These are phyloP conservation scores for Xylaria nigripes DNA, from an alignment of 495 filamentous ascomycete species.

Conservation along the genomic window DNA sequence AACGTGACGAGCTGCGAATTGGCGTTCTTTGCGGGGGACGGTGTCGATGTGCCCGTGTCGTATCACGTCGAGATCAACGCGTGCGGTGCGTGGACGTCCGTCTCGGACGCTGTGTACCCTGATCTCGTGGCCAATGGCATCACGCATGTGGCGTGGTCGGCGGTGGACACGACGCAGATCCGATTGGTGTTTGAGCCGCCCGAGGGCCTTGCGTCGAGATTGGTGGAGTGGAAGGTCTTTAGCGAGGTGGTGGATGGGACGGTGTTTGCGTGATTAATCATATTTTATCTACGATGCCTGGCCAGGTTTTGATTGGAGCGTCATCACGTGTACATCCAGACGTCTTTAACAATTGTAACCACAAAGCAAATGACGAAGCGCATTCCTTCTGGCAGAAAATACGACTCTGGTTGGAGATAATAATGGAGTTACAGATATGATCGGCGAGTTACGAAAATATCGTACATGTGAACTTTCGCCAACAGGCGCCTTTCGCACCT, in stretches of 20 bases:
- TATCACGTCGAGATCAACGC: neutral
- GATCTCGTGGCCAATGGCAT: conserved; percentile 6
- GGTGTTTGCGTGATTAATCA: too few relatives aligned
- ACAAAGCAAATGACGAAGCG: too few relatives aligned
- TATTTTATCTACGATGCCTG: too few relatives aligned
- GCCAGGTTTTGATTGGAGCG: too few relatives aligned
- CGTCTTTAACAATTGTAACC: too few relatives aligned
- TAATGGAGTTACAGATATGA: neutral
- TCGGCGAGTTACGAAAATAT: too few relatives aligned
- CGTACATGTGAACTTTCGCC: neutral
- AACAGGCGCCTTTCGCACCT: neutral
- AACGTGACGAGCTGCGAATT: conserved; percentile 13
- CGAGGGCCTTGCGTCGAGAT: neutral
- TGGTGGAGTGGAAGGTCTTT: neutral
- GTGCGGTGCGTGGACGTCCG: neutral
- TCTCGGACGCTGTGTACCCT: neutral
- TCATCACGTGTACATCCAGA: too few relatives aligned
- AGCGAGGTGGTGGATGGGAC: neutral
- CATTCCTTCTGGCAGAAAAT: too few relatives aligned
- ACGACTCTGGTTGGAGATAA: neutral
- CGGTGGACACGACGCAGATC: neutral
- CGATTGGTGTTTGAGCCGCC: conserved; percentile 1
- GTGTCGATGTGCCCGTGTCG: neutral
- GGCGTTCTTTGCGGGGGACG: conserved; percentile 6
- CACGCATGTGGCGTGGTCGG: conserved; percentile 1